Evolutionary conservation across 2,329 filamentous ascomycete genomes (phyloP), one percentile per base, ranked within the genome.

Genomic region (Colletotrichum tamarilloi): DNA sequence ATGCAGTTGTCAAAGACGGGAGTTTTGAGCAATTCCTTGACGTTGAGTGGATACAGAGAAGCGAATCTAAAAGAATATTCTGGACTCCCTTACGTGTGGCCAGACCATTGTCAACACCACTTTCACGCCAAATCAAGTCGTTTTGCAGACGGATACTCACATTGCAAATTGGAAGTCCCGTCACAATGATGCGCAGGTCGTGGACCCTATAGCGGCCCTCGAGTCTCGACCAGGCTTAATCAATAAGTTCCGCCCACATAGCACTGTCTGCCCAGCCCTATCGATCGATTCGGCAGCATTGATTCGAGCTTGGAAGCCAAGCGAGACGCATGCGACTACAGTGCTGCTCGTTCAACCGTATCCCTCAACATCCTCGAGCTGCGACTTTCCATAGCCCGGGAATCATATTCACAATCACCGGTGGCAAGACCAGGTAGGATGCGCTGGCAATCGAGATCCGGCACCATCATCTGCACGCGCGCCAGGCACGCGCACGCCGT

Each of bases 401-500:
- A 24, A 42, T 22, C 30, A 59, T 59, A 32, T 22, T 16, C 30
- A 24, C 62, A 42, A 24, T 19, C 62, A 19, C 42, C 52, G 24
- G 53, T 63, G 28, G 32, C 66, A 55, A 38, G 53, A 22, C 63
- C 32, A 32, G 56, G 38, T 55, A 58, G 59, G 70, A 60, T 72
- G 59, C 42, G 70, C 53, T 72, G 70, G 53, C 70, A 64, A 16
- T 64, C 70, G 55, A 49, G 59, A 60, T 64, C 69, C 42, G 52
- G 70, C 66, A 30, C 66, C 66, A 22, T 56, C 28, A 64, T 55
- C 58, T 72, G 66, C 70, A 68, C 19, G 35, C 56, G 57, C 11
- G 42, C 59, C 66, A 72, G 66, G 59, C 53, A 72, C 59, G 55
- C 59, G 32, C 28, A 58, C 24, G 24, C 7, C 32, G 59, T 64